These are phyloP conservation scores for Cladosporium halotolerans DNA, from an alignment of 2,329 filamentous ascomycete species.

Conservation along the genomic window DNA sequence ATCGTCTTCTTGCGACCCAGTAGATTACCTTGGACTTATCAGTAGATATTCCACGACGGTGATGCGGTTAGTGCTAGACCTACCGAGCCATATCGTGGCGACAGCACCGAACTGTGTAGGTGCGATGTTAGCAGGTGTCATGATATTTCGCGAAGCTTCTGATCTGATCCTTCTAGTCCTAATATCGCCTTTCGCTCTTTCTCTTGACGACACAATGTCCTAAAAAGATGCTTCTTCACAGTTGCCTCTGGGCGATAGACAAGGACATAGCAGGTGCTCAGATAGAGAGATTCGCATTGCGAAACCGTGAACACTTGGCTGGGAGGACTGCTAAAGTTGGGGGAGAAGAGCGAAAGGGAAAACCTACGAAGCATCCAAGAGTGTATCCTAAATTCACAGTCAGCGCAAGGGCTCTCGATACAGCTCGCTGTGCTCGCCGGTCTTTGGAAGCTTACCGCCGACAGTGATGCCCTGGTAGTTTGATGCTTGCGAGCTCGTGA, in stretches of 20 bases:
- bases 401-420: background rate
- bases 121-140: background rate
- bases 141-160: too few species aligned
- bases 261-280: too few species aligned
- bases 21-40: constrained; percentile 28
- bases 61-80: background rate
- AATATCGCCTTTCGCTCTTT: too few species aligned
- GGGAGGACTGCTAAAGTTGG: background rate
- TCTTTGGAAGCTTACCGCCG: constrained; percentile 12
- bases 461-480: constrained; percentile 29
- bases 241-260: too few species aligned
- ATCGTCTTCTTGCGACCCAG: constrained; percentile 48
- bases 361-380: constrained; percentile 38
- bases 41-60: background rate
- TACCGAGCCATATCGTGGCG: constrained; percentile 43
- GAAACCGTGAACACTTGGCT: too few species aligned
- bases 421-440: background rate
- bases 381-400: constrained; percentile 23
- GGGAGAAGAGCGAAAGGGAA: background rate
- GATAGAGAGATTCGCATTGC: too few species aligned
- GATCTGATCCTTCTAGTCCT: too few species aligned
- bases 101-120: constrained; percentile 37
- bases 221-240: too few species aligned
- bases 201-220: too few species aligned
- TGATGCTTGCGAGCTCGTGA: constrained; percentile 10